Base-by-base conservation (phyloP, 257 asterid species). In the Solanum sitiens region DNA sequence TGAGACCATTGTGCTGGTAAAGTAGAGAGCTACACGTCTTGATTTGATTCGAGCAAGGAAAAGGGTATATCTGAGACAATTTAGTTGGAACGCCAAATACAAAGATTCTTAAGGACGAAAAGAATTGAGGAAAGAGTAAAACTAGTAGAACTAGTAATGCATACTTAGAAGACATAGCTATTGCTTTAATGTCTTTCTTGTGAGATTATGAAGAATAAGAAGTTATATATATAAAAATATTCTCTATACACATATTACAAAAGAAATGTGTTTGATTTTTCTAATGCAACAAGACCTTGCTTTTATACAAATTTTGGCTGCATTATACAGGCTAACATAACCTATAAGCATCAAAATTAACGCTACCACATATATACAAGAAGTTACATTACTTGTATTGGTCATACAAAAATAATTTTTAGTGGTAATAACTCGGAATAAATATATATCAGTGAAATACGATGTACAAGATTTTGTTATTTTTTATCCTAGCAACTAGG, bases 21-120 rank as follows among this genome's bases (percentile, higher is more conserved):
- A 94, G 95, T 67, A 91, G 89, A 91, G 98, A 90, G 15, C 18
- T 92, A 45, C 98, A 95, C 1, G 92, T 91, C 3, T n/a, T 90
- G 87, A 88, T 89, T 83, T 20, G 82, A 8, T 89, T 80, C 45
- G 80, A 88, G 87, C 97, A 95, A n/a, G 89, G 32, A 12, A 95
- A 95, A 56, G 94, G 90, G 76, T 90, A 44, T 12, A 85, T 87
- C 23, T 63, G 77, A 42, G 50, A 84, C 33, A 88, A 85, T 30
- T 93, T 87, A 71, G 45, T 1, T 37, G 91, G 84, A 27, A 63
- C 6, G 11, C 82, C 88, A 27, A 89, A 77, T 77, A 85, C 83
- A 65, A 42, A 83, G n/a, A 27, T 27, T 16, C 25, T 45, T 4
- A 45, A 27, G 0, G 27, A 44, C 8, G 40, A 14, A 45, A 79